Base-by-base conservation (phyloP, 179 eudicot species). In the Corrigiola litoralis region DNA sequence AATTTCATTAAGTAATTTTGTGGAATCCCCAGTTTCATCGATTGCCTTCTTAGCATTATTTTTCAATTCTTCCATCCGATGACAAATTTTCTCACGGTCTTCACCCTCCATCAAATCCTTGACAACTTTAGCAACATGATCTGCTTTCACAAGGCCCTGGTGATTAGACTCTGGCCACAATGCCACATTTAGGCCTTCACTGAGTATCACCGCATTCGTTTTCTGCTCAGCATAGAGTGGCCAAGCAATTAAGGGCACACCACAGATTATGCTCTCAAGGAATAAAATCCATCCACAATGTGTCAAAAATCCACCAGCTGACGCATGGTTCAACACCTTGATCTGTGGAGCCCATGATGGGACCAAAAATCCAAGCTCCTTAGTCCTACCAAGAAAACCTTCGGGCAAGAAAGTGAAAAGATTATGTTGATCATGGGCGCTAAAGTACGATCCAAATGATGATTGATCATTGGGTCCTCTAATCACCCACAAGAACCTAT, bases 91-190 rank as follows among this genome's bases (percentile, higher is more conserved):
- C 27, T 52, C 41, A 6, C 73, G 47, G 52, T 61, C 54, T 51
- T 70, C 68, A 12, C 73, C 56, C 34, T 42, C 46, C 73, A 70
- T 52, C 20, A 53, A 41, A 28, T 58, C 44, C 76, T 70, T 77
- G 69, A 83, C 77, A 64, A 83, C 74, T 34, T 74, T 75, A 9
- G 53, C 82, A 27, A 85, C 80, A 51, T 85, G 87, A 9, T 81
- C 87, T 20, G 65, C 76, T 60, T 79, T 67, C 1, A 82, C 74
- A 2, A 80, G 52, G 2, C 87, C 90, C 51, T 79, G 81, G 63
- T 86, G 82, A 70, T 68, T 85, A 52, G 77, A 27, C 5, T 12
- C 5, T 0, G 68, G 68, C 7, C 63, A 32, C 9, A 70, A 25
- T 1, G 67, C 68, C 9, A 70, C 74, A 25, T 45, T 61, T 11